Percentiles rank a stretch among this genome's conserved stretches.
These are phyloP conservation scores for Cerrena zonata DNA, from an alignment of 1,284 basidiomycete species.

Conservation along the genomic window DNA sequence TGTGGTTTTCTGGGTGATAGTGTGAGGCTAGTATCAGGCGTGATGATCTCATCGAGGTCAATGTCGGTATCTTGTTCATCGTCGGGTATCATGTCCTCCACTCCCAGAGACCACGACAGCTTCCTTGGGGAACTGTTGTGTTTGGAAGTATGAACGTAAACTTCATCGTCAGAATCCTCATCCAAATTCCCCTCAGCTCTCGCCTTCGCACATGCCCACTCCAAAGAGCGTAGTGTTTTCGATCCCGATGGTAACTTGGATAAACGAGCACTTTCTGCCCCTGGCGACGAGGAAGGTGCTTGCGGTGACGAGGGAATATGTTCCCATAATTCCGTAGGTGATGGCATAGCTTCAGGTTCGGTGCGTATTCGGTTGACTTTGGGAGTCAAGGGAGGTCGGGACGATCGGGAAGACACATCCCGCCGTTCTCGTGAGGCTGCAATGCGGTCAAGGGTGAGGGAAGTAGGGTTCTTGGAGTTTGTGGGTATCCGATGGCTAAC, in stretches of 20 bases:
- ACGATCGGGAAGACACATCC: slow-evolving; percentile 12
- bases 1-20: slow-evolving; percentile 12
- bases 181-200: slow-evolving; percentile 21
- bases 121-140: neutral
- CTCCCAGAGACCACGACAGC: neutral
- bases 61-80: slow-evolving; percentile 21
- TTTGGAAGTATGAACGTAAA: slow-evolving; percentile 9
- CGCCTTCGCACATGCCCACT: slow-evolving; percentile 44
- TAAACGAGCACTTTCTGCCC: slow-evolving; percentile 26
- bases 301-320: slow-evolving; percentile 40
- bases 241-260: slow-evolving; percentile 25
- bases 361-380: slow-evolving; percentile 2
- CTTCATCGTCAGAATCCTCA: slow-evolving; percentile 13
- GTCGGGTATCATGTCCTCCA: slow-evolving; percentile 9
- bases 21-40: slow-evolving; percentile 22
- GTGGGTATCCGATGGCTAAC: slow-evolving; percentile 10
- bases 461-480: slow-evolving; percentile 16
- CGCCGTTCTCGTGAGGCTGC: slow-evolving; percentile 35
- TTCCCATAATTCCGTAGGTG: slow-evolving; percentile 29
- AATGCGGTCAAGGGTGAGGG: slow-evolving; percentile 37
- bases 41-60: slow-evolving; percentile 24
- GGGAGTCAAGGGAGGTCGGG: slow-evolving; percentile 26
- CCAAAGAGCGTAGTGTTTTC: slow-evolving; percentile 34
- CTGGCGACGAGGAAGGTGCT: slow-evolving; percentile 31
- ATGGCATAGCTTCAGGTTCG: neutral